Conservation (phyloP, 2,329 filamentous ascomycete genomes). For the Chaetomium strumarium region DNA sequence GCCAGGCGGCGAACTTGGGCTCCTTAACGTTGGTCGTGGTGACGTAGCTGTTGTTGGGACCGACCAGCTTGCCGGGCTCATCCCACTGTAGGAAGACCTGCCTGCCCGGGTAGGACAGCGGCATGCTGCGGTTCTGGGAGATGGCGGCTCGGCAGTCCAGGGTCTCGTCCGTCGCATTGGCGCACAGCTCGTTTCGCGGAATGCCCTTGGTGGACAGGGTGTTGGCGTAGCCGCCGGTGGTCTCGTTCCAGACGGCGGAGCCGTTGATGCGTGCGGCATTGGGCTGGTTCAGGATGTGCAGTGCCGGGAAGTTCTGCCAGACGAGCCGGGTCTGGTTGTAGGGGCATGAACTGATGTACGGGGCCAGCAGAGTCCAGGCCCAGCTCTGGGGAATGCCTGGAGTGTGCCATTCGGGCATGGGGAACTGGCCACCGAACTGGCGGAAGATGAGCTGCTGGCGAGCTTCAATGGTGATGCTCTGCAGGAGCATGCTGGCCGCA, state of each 20-base stretch:
- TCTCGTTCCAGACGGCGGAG: slow-evolving; percentile 58
- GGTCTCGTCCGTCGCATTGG: slow-evolving; percentile 47
- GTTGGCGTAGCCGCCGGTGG: slow-evolving; percentile 52
- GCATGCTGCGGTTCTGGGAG: slow-evolving; percentile 60
- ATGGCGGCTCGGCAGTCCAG: slow-evolving; percentile 60
- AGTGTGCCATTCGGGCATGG: slow-evolving; percentile 80
- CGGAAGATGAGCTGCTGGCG: slow-evolving; percentile 82
- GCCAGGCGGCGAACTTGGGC: slow-evolving; percentile 69
- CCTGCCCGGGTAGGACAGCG: slow-evolving; percentile 69
- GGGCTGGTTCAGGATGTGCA: slow-evolving; percentile 69
- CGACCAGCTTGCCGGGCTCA: slow-evolving; percentile 57
- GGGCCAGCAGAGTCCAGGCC: slow-evolving; percentile 76
- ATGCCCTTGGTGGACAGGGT: slow-evolving; percentile 46
- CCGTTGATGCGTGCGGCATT: slow-evolving; percentile 64
- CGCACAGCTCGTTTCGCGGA: slow-evolving; percentile 44
- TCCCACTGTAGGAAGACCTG: slow-evolving; percentile 70
- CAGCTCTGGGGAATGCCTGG: slow-evolving; percentile 75
- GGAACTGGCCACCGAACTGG: slow-evolving; percentile 72
- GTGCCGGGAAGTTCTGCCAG: slow-evolving; percentile 78
- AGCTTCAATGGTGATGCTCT: slow-evolving; percentile 72
- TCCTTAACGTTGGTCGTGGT: slow-evolving; percentile 54
- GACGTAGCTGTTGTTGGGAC: slow-evolving; percentile 78
- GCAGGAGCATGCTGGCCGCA: slow-evolving; percentile 64
- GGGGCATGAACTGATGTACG: slow-evolving; percentile 74
- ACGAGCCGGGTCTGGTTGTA: slow-evolving; percentile 64